Conservation (phyloP, 1,139 yeast genomes). For the Blastobotrys niveus region DNA sequence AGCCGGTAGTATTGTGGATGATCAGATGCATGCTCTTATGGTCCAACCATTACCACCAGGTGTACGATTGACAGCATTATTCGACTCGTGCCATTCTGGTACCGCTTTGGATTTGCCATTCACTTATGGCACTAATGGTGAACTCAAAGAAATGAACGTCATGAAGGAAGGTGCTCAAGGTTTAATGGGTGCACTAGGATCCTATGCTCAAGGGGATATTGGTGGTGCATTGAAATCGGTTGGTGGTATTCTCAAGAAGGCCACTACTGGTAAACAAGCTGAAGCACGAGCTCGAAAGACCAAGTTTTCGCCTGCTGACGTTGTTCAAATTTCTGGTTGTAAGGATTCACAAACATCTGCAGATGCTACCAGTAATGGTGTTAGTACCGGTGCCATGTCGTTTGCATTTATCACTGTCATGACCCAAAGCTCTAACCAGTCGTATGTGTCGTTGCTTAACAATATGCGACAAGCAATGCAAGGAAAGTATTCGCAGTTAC, state of each 20-base stretch:
- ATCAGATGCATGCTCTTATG: constrained; percentile 75
- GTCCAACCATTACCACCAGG: constrained; percentile 76
- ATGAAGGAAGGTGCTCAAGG: constrained; percentile 81
- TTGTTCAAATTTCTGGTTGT: constrained; percentile 80
- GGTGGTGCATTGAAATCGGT: constrained; percentile 49
- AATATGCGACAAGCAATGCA: constrained; percentile 68
- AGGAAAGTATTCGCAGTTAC: constrained; percentile 76
- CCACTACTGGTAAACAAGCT: constrained; percentile 36
- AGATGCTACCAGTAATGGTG: constrained; percentile 73
- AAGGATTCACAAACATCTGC: constrained; percentile 80
- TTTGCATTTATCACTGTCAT: constrained; percentile 78
- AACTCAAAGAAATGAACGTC: constrained; percentile 81
- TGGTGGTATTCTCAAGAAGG: constrained; percentile 47
- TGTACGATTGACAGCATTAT: constrained; percentile 79
- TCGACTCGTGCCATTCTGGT: constrained; percentile 93
- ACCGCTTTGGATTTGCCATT: constrained; percentile 86
- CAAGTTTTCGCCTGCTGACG: constrained; percentile 86
- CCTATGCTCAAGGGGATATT: constrained; percentile 68
- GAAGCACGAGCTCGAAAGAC: constrained; percentile 44
- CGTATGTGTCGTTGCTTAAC: constrained; percentile 70
- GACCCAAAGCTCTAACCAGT: constrained; percentile 61
- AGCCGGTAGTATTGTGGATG: constrained; percentile 75
- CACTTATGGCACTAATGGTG: constrained; percentile 85
- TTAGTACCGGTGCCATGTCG: constrained; percentile 90
- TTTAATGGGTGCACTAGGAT: constrained; percentile 61